Evolutionary conservation across 345 rosid species (phyloP).

Genomic region (Carallia pectinifolia): DNA sequence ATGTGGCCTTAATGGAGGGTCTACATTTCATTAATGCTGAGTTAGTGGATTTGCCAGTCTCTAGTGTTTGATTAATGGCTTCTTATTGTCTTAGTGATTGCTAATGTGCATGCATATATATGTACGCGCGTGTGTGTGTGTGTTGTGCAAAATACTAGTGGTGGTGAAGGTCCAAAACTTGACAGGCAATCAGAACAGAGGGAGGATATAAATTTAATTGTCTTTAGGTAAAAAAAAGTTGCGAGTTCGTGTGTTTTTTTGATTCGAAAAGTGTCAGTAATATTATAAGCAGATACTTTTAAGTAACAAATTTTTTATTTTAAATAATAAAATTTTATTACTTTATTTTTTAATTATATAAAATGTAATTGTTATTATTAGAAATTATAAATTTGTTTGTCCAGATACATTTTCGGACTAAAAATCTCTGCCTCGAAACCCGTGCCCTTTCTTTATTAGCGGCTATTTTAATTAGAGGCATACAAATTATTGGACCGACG

Average conservation of each 20-base stretch:
- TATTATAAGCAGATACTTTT: no score
- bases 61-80: conserved; percentile 23
- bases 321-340: no score
- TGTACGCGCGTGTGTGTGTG: neutral
- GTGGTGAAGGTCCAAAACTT: conserved; percentile 27
- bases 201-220: conserved; percentile 7
- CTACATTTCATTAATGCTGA: conserved; percentile 42
- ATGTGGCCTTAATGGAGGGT: conserved; percentile 37
- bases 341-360: no score
- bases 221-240: no score
- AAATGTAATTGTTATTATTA: no score
- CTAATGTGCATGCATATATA: neutral
- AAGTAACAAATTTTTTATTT: no score
- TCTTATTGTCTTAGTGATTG: conserved; percentile 19
- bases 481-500: conserved; percentile 26
- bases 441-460: conserved; percentile 10
- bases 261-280: no score
- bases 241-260: no score
- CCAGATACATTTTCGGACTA: no score
- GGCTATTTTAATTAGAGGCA: conserved; percentile 13
- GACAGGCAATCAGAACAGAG: conserved; percentile 25
- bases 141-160: neutral
- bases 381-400: no score
- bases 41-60: conserved; percentile 37
- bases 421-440: no score